Evolutionary conservation across 1,284 basidiomycete genomes (phyloP), one percentile per base, ranked within the genome.

Genomic region (Blastosporella zonata): DNA sequence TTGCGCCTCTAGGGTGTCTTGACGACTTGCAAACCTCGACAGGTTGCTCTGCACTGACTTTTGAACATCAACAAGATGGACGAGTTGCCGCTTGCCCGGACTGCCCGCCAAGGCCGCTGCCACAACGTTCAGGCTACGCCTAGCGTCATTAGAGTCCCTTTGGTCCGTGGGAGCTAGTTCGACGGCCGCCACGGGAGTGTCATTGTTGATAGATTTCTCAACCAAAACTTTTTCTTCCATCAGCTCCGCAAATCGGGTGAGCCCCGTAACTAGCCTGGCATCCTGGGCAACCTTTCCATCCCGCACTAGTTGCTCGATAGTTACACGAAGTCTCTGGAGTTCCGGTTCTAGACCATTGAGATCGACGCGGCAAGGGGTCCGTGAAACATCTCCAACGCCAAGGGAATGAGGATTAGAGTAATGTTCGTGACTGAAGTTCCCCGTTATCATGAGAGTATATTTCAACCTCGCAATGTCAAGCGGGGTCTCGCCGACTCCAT

Each of bases 401-500:
- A 47, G 44, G 15, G 20, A 20, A 34, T 18, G 29, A 2, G 35
- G 25, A 7, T 35, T 22, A 6, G 8, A 4, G 4, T 43, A 9
- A 25, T 37, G 36, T 42, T 52, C 27, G 25, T 50, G 33, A 9
- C 27, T 20, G 15, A 61, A 57, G 4, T 50, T 55, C 31, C 27
- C 40, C 13, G 56, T 46, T 2, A 59, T 25, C 18, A 62, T 42
- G 33, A 55, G 53, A 17, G 59, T 54, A 34, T 62, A 54, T 23
- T 60, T 52, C 12, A 68, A 58, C 0, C 45, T 46, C 1, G 69
- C 68, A 31, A 72, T 69, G 49, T 82, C 81, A 3, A 76, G 54
- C 0, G 77, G 69, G 0, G 77, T 79, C 47, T 75, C 70, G 2
- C 81, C 81, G 5, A 82, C 75, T 17, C 73, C 73, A 54, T 82